Base-by-base conservation (phyloP, 148 eudicot genomes). In the Heliamphora exappendiculata region DNA sequence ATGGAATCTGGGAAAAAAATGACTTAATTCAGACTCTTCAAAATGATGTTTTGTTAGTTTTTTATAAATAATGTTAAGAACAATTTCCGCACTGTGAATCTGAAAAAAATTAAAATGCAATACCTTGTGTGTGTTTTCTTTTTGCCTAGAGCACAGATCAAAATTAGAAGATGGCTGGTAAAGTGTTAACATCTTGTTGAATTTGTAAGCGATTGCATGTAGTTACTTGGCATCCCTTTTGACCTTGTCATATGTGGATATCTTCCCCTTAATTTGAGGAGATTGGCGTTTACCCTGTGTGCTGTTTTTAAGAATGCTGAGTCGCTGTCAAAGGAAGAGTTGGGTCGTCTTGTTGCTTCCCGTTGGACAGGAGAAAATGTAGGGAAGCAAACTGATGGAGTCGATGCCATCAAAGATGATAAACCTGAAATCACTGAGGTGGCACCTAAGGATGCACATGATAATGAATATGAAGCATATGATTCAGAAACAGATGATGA, bases 281-380 rank as follows among this genome's bases (percentile, higher is more conserved):
- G 41, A 31, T 59, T 39, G 70, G 8, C 70, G 60, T 72, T 73
- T 53, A 10, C 29, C 28, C 34, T 20, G 60, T 55, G 19, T 55
- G 60, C 14, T 64, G 14, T 72, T 76, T 81, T 75, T 78, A 91
- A 83, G 87, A 83, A 87, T 55, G 80, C 87, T 36, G 89, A 87
- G 72, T 80, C 85, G 17, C 82, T 95, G 78, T 93, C 99, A 74
- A 89, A 85, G 84, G 99, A 95, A 80, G 99, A 95, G 76, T 78
- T 91, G 45, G 99, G 99, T 63, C 99, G 97, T 70, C 85, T 81
- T 47, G 89, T 95, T 82, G 99, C 97, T 81, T 93, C 99, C 72
- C 94, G 97, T 67, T 95, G 99, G 99, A 89, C 95, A 5, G 88
- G 91, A 81, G 95, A 90, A 78, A 89, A 85, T 68, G 62, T 82